These are phyloP conservation scores for Botrytis pseudocinerea DNA, from an alignment of 2,329 filamentous ascomycete genomes.

Conservation along the genomic window DNA sequence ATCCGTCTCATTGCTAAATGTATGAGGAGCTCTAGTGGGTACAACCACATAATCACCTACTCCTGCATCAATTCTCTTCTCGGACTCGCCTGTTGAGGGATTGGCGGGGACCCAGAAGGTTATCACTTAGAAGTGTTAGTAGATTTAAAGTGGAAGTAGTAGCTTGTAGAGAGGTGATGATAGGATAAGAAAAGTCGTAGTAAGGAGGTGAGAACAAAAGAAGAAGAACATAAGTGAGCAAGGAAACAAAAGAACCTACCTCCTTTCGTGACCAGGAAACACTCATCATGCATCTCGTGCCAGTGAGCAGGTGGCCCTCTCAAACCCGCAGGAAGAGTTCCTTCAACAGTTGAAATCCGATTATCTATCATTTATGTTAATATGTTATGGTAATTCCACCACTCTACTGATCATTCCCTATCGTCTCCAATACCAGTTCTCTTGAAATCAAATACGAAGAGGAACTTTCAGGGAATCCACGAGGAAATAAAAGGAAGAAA, in stretches of 20 bases:
- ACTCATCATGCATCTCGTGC: constrained; percentile 23
- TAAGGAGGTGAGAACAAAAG: background rate
- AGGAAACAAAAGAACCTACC: background rate
- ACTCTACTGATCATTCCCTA: background rate
- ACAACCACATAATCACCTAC: constrained; percentile 23
- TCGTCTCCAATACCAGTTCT: accelerated
- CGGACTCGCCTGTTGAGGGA: background rate
- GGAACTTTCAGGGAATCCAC: background rate
- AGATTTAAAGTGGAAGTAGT: background rate
- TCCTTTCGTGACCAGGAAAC: constrained; percentile 13
- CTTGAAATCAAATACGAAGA: accelerated
- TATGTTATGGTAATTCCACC: background rate
- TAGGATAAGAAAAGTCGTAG: too few relatives aligned
- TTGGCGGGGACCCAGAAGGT: constrained; percentile 1
- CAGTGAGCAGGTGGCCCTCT: constrained; percentile 14
- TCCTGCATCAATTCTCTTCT: background rate
- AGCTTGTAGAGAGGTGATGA: background rate
- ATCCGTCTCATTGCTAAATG: constrained; percentile 18
- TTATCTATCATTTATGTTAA: background rate
- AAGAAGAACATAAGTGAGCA: background rate
- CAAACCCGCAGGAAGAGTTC: constrained; percentile 7
- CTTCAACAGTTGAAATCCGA: constrained; percentile 1
- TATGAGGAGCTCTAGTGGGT: constrained; percentile 12
- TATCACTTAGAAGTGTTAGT: background rate
- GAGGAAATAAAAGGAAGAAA: background rate